Base-by-base conservation (phyloP, 2,329 filamentous ascomycete genomes). In the Ciborinia camelliae region DNA sequence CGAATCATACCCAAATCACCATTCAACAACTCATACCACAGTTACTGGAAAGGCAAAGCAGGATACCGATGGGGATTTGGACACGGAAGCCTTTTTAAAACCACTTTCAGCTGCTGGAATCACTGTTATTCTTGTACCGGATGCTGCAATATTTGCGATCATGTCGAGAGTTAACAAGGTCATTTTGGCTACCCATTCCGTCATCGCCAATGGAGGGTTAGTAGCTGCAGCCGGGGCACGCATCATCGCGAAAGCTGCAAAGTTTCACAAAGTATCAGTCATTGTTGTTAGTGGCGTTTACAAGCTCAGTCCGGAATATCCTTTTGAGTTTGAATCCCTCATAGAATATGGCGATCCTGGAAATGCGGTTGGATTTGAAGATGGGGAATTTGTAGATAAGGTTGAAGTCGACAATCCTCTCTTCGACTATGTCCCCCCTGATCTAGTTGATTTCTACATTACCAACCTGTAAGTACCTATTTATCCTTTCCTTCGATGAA, bases 141-240 rank as follows among this genome's bases (percentile, higher is more conserved):
- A 96, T 76, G 89, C 88, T 9, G 90, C 92, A 12, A 84, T 96
- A 62, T 96, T 93, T 79, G 92, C 93, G 0, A 90, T 98, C 73
- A 98, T 99, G 91, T 90, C 93, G 10, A 87, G 90, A 66, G 91
- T 97, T 71, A 96, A 94, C 81, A 97, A 97, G 79, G 94, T 99
- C 67, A 90, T 99, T 57, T 82, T 99, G 8, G 89, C 90, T 15
- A 94, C 94, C 7, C 90, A 93, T 73, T 89, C 90, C 4, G 91
- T 99, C 35, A 86, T 96, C 53, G 91, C 91, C 58, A 95, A 96
- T 72, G 95, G 95, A 60, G 90, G 90, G 8, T 85, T 97, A 32
- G 84, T 98, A 35, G 90, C 92, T 23, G 89, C 92, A 48, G 87
- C 90, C 6, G 95, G 95, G n/a, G 90, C 91, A 12, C 87, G 86